Evolutionary conservation across 1,139 yeast species (phyloP).

Genomic region (Sugiyamaella pinicola): DNA sequence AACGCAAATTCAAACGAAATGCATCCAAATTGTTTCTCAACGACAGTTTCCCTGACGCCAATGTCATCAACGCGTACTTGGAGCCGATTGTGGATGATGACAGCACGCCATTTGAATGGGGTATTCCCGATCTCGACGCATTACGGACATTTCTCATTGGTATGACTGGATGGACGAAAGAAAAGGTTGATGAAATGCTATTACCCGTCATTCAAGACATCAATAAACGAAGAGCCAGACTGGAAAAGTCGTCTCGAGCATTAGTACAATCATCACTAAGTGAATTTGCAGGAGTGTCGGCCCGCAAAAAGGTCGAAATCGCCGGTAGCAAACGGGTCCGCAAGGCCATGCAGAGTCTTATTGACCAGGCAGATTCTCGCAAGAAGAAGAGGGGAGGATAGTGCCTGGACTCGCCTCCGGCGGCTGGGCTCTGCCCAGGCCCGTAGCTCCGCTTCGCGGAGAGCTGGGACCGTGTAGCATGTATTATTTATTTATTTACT

Average conservation of each 20-base stretch:
- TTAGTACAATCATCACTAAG: slow-evolving; percentile 40
- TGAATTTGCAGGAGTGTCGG: slow-evolving; percentile 38
- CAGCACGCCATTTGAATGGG: slow-evolving; percentile 81
- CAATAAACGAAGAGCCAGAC: slow-evolving; percentile 53
- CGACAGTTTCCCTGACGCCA: slow-evolving; percentile 66
- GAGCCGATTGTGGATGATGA: slow-evolving; percentile 85
- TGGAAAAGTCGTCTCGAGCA: slow-evolving; percentile 25
- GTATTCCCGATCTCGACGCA: slow-evolving; percentile 80
- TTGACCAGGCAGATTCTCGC: slow-evolving; percentile 23
- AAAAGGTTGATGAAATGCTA: slow-evolving; percentile 76
- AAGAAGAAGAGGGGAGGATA: slow-evolving; percentile 12
- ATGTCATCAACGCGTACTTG: slow-evolving; percentile 71
- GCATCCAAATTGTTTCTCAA: slow-evolving; percentile 67
- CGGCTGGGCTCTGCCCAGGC: neutral
- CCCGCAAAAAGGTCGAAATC: slow-evolving; percentile 30
- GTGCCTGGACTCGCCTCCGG: no score
- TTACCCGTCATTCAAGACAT: slow-evolving; percentile 85
- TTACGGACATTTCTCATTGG: slow-evolving; percentile 68
- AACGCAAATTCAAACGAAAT: slow-evolving; percentile 54
- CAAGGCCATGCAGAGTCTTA: slow-evolving; percentile 32
- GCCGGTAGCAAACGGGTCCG: slow-evolving; percentile 35
- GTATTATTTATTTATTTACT: slow-evolving; percentile 4
- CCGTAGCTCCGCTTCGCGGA: no score
- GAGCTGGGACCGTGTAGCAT: no score
- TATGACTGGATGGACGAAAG: slow-evolving; percentile 81